phyloP scores from a whole-genome alignment of 1,139 yeast species.

The Candida glucosophila region DNA sequence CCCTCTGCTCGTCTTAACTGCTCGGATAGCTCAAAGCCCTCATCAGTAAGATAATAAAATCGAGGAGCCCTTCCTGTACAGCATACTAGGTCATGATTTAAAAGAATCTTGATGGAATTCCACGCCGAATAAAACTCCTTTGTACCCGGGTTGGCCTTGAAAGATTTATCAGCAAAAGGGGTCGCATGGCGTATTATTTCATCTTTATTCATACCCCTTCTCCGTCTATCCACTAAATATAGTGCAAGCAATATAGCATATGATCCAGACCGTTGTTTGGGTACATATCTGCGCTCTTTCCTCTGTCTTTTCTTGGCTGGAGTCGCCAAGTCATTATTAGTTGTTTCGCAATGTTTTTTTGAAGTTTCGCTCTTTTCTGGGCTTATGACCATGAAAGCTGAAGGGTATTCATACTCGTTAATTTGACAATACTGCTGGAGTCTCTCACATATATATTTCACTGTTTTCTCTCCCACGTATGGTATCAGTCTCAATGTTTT shows the following conservation, averaged over 20 bases:
- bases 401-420: slow-evolving; percentile 32
- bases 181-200: slow-evolving; percentile 52
- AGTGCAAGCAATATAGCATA: slow-evolving; percentile 74
- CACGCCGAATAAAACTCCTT: slow-evolving; percentile 71
- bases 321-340: background rate
- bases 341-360: slow-evolving; percentile 1
- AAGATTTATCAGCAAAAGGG: slow-evolving; percentile 57
- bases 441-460: slow-evolving; percentile 31
- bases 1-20: slow-evolving; percentile 43
- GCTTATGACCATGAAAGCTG: too few species aligned
- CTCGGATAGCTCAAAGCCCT: slow-evolving; percentile 58
- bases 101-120: slow-evolving; percentile 59
- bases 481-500: slow-evolving; percentile 42
- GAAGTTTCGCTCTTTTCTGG: slow-evolving; percentile 1
- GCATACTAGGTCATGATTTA: slow-evolving; percentile 54
- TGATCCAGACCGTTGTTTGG: slow-evolving; percentile 74
- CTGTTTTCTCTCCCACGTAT: slow-evolving; percentile 58
- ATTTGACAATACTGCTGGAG: slow-evolving; percentile 39
- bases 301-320: slow-evolving; percentile 11
- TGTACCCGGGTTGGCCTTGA: slow-evolving; percentile 53
- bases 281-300: slow-evolving; percentile 48
- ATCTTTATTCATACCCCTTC: slow-evolving; percentile 50
- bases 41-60: slow-evolving; percentile 61
- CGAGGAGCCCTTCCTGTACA: slow-evolving; percentile 50
- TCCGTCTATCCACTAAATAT: slow-evolving; percentile 39